A percentile compares a stretch with the other conserved stretches of the same genome.
Evolutionary conservation across 2,329 filamentous ascomycete genomes (phyloP).

Genomic region (Monascus ruber): DNA sequence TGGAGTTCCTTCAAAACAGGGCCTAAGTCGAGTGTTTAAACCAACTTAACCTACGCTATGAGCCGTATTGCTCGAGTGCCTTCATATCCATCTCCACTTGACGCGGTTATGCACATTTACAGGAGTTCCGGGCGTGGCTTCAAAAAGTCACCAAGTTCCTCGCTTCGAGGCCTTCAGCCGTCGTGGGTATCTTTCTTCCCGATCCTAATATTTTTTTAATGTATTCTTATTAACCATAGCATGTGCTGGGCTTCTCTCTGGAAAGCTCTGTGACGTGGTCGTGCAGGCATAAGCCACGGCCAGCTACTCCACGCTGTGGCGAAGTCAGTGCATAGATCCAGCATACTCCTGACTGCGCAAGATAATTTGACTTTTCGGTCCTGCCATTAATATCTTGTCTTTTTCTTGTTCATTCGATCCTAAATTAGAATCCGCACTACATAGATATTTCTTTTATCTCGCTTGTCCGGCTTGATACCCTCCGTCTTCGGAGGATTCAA

Average conservation of each 20-base stretch:
- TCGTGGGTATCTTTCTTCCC: too few species aligned
- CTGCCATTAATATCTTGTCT: slow-evolving; percentile 9
- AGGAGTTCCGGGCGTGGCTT: not conserved
- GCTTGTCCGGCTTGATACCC: too few species aligned
- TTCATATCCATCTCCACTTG: not conserved
- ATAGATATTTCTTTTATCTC: too few species aligned
- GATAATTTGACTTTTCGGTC: too few species aligned
- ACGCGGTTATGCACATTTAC: too few species aligned
- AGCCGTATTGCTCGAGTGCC: not conserved
- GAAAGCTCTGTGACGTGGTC: slow-evolving; percentile 22
- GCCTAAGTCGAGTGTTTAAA: slow-evolving; percentile 14
- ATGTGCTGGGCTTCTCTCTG: slow-evolving; percentile 2
- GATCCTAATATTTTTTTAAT: not conserved
- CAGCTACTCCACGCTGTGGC: slow-evolving; percentile 23
- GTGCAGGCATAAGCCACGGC: slow-evolving; percentile 15
- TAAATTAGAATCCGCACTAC: too few species aligned
- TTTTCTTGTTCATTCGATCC: not conserved
- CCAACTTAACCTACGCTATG: not conserved
- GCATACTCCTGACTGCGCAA: too few species aligned
- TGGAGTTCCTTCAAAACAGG: slow-evolving; percentile 8
- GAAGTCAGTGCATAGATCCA: slow-evolving; percentile 21
- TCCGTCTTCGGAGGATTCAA: too few species aligned
- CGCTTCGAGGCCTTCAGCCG: not conserved
- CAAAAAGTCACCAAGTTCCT: not conserved
- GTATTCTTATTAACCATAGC: slow-evolving; percentile 1